Base-by-base conservation (phyloP, 2,329 filamentous ascomycete species). In the Talaromyces sp. region DNA sequence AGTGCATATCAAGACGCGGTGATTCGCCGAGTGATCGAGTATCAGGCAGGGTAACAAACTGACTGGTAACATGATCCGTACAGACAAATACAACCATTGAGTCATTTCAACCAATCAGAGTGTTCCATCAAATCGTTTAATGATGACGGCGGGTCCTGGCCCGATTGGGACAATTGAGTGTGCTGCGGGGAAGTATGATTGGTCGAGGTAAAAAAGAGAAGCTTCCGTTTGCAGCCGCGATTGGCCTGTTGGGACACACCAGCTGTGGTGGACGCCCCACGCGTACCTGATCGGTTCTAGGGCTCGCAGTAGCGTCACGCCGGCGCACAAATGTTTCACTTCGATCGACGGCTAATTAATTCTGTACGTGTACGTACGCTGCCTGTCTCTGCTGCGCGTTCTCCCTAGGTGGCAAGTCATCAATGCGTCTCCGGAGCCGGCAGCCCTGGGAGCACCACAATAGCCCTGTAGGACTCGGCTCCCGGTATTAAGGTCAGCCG, bases 151-250 rank as follows among this genome's bases (percentile, higher is more conserved):
- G 50, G 31, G 31, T 1, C 13, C 31, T 37, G n/a, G 19, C 27
- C 50, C 31, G 50, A 54, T 35, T 35, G 4, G 31, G 50, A 35
- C 9, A 13, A 35, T 35, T 13, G 3, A 19, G 10, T 17, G 17
- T 19, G 10, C 4, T 13, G 13, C 17, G 13, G 13, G 6, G 6
- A 13, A 7, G 5, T 3, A 4, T 45, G 47, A 56, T 62, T 62
- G 61, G 43, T 3, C 6, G 37, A 43, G 31, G 27, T 31, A 25
- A 43, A 35, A 45, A 31, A 35, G 37, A 33, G 27, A 61, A 61
- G 58, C 63, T 49, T 61, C 63, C 57, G 63, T 19, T 61, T 65
- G 63, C 63, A 57, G 63, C 63, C 47, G 58, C 41, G 4, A 65
- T 65, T 65, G 63, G 63, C 25, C 31, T 50, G 37, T 25, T 10